Conservation (phyloP, 345 rosid genomes). For the Erysimum cheiranthoides region DNA sequence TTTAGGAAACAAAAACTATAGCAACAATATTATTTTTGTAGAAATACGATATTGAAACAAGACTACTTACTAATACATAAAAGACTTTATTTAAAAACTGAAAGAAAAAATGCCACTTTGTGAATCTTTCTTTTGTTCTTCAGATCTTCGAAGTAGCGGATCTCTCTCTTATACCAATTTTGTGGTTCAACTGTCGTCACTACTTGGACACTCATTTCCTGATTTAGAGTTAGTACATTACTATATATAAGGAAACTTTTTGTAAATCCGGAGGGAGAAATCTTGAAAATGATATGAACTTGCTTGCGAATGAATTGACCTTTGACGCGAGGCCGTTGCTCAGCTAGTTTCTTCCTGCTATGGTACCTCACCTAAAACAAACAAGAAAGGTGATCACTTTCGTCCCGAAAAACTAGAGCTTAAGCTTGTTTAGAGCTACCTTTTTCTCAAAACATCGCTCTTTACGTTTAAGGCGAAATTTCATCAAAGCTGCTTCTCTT, state of each 20-base stretch:
- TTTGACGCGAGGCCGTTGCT: conserved; percentile 64
- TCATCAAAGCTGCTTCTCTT: conserved; percentile 69
- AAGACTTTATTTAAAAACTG: not conserved
- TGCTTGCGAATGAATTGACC: conserved; percentile 69
- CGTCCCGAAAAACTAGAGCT: conserved; percentile 4
- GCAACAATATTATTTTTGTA: not conserved
- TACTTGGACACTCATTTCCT: conserved; percentile 49
- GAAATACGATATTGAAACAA: not conserved
- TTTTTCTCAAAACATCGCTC: conserved; percentile 79
- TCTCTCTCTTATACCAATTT: conserved; percentile 1
- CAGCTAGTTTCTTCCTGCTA: conserved; percentile 70
- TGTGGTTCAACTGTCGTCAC: conserved; percentile 37
- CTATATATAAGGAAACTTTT: not conserved
- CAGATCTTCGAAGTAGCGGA: conserved; percentile 11
- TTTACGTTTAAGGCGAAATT: conserved; percentile 81
- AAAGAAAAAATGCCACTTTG: conserved; percentile 19
- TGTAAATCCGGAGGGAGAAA: not conserved
- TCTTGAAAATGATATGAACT: conserved; percentile 3
- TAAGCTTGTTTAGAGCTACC: conserved; percentile 49
- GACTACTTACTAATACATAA: not conserved
- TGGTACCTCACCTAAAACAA: conserved; percentile 66
- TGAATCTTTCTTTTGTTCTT: conserved; percentile 13
- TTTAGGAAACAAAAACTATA: not conserved
- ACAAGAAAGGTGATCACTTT: conserved; percentile 16
- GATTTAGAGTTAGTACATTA: conserved; percentile 20